Evolutionary conservation across 2,329 filamentous ascomycete genomes (phyloP).

Genomic region (Aspergillus texensis): DNA sequence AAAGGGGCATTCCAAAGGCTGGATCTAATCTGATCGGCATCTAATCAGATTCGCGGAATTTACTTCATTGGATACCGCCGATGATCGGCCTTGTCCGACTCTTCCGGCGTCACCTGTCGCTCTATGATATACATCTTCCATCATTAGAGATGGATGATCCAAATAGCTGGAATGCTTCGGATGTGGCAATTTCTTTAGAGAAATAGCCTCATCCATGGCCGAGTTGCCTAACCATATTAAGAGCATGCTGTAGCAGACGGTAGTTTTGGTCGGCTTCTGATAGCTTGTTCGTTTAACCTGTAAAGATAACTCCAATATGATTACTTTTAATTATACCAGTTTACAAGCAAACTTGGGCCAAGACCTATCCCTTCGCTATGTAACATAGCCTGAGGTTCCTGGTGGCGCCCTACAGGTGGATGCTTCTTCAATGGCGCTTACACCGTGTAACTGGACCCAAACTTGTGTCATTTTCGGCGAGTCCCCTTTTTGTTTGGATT

Average conservation of each 20-base stretch:
- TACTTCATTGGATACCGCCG: slow-evolving; percentile 10
- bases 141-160: neutral
- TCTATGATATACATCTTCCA: neutral
- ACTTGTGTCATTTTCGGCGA: neutral
- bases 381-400: neutral
- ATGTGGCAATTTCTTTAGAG: neutral
- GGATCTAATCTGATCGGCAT: slow-evolving; percentile 25
- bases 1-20: neutral
- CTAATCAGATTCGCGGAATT: slow-evolving; percentile 19
- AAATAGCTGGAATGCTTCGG: neutral
- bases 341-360: too few species aligned
- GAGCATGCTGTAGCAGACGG: neutral
- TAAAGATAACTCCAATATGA: neutral
- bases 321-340: neutral
- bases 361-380: neutral
- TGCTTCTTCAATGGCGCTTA: neutral
- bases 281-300: too few species aligned
- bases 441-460: neutral
- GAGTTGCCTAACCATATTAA: neutral
- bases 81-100: slow-evolving; percentile 9
- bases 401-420: neutral
- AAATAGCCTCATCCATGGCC: neutral
- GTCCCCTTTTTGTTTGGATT: neutral
- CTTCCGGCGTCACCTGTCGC: neutral
- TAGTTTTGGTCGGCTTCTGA: too few species aligned